Conservation (phyloP, 2,329 filamentous ascomycete genomes). For the Botrytis fabae region DNA sequence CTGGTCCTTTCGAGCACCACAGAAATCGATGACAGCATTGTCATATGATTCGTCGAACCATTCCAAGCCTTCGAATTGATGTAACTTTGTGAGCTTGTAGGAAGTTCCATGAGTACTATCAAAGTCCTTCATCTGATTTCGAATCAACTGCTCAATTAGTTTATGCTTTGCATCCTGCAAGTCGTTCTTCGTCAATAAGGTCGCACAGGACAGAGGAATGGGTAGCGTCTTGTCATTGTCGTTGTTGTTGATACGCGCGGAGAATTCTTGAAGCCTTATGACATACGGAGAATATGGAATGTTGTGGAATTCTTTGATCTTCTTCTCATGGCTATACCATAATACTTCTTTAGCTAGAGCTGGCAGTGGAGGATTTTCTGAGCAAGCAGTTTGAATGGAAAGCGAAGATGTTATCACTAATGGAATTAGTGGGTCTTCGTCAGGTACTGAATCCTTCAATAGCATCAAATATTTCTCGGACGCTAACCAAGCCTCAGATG, state of each 20-base stretch:
- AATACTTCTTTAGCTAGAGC: conserved; percentile 1
- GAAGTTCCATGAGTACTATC: neutral
- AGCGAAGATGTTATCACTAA: neutral
- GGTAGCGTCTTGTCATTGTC: neutral
- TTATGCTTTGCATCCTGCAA: conserved; percentile 5
- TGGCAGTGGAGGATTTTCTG: neutral
- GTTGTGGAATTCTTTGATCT: neutral
- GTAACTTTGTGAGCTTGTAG: neutral
- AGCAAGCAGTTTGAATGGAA: neutral
- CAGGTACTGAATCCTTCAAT: conserved; percentile 3
- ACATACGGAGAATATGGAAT: conserved; percentile 9
- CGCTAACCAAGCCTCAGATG: neutral
- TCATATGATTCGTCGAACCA: neutral
- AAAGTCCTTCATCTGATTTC: neutral
- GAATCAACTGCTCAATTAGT: neutral
- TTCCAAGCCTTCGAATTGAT: neutral
- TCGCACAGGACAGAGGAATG: neutral
- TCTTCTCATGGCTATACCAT: conserved; percentile 6
- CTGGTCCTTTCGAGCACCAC: neutral
- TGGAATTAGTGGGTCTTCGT: neutral
- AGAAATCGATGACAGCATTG: conserved; percentile 9
- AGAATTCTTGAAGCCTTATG: neutral
- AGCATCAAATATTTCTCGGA: neutral
- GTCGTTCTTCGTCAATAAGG: neutral
- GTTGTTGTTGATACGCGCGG: neutral